Percentiles rank a stretch among this genome's conserved stretches.
phyloP scores from a whole-genome alignment of 1,139 yeast genomes.

The Candida glucosophila region DNA sequence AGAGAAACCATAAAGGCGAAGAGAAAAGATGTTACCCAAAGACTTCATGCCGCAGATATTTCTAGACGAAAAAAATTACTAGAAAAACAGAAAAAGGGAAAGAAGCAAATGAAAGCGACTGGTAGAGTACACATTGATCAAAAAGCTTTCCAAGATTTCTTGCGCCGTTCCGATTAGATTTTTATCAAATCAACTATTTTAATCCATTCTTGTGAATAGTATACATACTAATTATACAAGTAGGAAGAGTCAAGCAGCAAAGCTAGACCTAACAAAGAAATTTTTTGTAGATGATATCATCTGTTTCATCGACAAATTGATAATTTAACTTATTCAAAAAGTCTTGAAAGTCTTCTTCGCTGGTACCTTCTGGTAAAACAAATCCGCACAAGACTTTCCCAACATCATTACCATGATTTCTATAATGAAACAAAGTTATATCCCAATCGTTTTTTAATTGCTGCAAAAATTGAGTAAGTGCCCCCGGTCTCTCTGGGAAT shows the following conservation, averaged over 20 bases:
- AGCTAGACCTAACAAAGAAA: too few species aligned
- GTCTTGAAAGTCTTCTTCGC: constrained; percentile 49
- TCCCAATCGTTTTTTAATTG: constrained; percentile 78
- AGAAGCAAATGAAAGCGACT: constrained; percentile 69
- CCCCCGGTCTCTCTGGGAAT: constrained; percentile 97
- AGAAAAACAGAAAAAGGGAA: constrained; percentile 89
- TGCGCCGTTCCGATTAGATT: constrained; percentile 26
- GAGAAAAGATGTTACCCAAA: constrained; percentile 87
- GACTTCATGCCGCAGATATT: constrained; percentile 88
- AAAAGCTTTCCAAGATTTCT: constrained; percentile 75
- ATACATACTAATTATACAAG: too few species aligned
- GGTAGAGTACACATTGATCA: constrained; percentile 75
- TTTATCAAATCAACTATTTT: too few species aligned
- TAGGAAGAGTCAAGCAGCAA: too few species aligned
- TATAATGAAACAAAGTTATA: constrained; percentile 86
- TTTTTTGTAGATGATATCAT: constrained; percentile 72
- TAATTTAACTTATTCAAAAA: constrained; percentile 71
- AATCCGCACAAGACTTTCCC: constrained; percentile 90
- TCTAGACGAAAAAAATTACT: constrained; percentile 82
- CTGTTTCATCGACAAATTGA: constrained; percentile 72
- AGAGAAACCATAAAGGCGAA: constrained; percentile 91
- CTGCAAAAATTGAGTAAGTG: constrained; percentile 69
- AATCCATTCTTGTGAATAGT: too few species aligned
- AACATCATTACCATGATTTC: constrained; percentile 93
- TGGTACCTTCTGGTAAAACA: constrained; percentile 68